Evolutionary conservation across 2,329 filamentous ascomycete species (phyloP).

Genomic region (Didymella pomorum): DNA sequence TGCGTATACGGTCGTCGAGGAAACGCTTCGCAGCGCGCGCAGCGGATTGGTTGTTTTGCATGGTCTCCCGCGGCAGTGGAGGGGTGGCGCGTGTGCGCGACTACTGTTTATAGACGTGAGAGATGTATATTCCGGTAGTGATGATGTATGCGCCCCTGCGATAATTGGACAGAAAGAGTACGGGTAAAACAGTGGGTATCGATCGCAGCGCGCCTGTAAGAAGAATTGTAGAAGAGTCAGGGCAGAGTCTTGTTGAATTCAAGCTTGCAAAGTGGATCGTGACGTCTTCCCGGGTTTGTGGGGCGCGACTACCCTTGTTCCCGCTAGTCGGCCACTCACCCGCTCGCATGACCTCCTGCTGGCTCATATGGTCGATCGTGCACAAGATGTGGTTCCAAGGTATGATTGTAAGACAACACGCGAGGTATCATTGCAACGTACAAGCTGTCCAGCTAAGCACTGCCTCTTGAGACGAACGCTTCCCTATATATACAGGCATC

Average conservation of each 20-base stretch:
- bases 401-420: neutral
- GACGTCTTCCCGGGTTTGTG: conserved; percentile 18
- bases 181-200: conserved; percentile 19
- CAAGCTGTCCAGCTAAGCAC: conserved; percentile 4
- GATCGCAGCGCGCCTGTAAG: conserved; percentile 13
- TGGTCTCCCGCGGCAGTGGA: conserved; percentile 17
- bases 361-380: neutral
- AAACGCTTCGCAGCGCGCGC: conserved; percentile 53
- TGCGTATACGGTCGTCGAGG: conserved; percentile 53
- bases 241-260: conserved; percentile 17
- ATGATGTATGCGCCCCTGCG: neutral
- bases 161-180: neutral
- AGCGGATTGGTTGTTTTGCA: conserved; percentile 54
- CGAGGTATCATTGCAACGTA: conserved; percentile 10
- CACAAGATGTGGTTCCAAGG: neutral
- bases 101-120: neutral
- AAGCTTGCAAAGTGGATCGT: conserved; percentile 19
- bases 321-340: conserved; percentile 1
- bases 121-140: neutral
- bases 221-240: conserved; percentile 4
- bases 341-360: conserved; percentile 10
- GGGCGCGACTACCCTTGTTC: conserved; percentile 6
- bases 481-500: neutral
- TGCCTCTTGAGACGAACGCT: neutral
- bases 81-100: neutral